Percentiles rank a stretch among this genome's conserved stretches.
Evolutionary conservation across 106 monocot species (phyloP).

Genomic region (Dioscorea zingiberensis): DNA sequence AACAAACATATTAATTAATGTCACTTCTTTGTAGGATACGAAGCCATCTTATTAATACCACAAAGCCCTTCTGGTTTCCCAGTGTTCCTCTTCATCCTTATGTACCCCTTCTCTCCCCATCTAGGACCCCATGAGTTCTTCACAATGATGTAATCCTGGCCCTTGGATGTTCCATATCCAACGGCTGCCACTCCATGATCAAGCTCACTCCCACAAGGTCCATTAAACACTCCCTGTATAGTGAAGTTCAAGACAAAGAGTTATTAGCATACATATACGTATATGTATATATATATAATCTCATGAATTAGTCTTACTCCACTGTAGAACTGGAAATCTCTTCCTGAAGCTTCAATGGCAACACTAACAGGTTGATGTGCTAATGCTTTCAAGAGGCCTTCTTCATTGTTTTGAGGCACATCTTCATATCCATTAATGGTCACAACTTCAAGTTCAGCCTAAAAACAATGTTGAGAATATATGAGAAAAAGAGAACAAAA

Average conservation of each 20-base stretch:
- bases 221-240: conserved; percentile 34
- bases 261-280: background rate
- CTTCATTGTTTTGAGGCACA: conserved; percentile 28
- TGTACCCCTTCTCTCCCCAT: conserved; percentile 42
- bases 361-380: conserved; percentile 43
- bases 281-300: background rate
- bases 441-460: conserved; percentile 20
- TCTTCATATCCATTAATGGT: conserved; percentile 38
- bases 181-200: conserved; percentile 43
- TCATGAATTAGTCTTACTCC: conserved; percentile 16
- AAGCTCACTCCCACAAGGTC: conserved; percentile 32
- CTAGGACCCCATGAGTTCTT: conserved; percentile 39
- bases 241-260: too few relatives aligned
- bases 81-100: conserved; percentile 42
- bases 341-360: conserved; percentile 43
- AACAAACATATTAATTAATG: background rate
- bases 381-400: conserved; percentile 32
- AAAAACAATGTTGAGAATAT: background rate
- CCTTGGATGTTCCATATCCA: conserved; percentile 30
- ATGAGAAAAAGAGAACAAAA: too few relatives aligned
- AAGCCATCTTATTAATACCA: conserved; percentile 41
- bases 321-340: conserved; percentile 46
- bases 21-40: conserved; percentile 30
- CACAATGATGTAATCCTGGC: conserved; percentile 41
- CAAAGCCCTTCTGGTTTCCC: conserved; percentile 29